Conservation (phyloP, 768 basidiomycete species). For the Gymnopilus dilepis region DNA sequence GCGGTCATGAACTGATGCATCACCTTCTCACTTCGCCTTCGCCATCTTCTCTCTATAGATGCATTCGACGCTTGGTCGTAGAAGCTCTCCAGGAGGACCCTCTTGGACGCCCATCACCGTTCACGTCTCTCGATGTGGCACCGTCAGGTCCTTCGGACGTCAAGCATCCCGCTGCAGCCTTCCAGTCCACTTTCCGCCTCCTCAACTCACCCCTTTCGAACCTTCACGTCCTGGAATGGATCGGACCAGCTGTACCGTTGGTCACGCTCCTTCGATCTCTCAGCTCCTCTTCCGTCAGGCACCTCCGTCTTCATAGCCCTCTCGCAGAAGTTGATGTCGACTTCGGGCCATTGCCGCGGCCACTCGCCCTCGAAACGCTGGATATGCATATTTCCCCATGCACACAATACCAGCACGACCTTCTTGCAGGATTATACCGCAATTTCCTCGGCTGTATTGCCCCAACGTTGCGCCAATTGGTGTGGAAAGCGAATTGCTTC, state of each 20-base stretch:
- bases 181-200: constrained; percentile 10
- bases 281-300: constrained; percentile 23
- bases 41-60: constrained; percentile 18
- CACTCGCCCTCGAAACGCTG: constrained; percentile 22
- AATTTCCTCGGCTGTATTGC: constrained; percentile 15
- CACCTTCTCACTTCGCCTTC: not conserved
- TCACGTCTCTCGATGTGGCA: not conserved
- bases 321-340: constrained; percentile 1
- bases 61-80: constrained; percentile 30
- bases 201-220: constrained; percentile 27
- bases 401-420: not conserved
- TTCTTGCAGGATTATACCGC: constrained; percentile 8
- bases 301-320: constrained; percentile 29
- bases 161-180: not conserved
- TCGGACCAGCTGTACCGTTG: constrained; percentile 17
- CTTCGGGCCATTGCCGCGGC: not conserved
- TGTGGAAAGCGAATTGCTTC: constrained; percentile 21
- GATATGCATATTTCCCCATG: constrained; percentile 19
- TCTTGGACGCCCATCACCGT: not conserved
- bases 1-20: not conserved
- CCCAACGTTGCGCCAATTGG: constrained; percentile 27
- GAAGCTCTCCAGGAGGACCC: not conserved
- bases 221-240: constrained; percentile 35
- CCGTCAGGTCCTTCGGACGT: constrained; percentile 5
- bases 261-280: constrained; percentile 22